phyloP scores from a whole-genome alignment of 176 grass and related monocot species.

The Echinochloa phyllopogon region DNA sequence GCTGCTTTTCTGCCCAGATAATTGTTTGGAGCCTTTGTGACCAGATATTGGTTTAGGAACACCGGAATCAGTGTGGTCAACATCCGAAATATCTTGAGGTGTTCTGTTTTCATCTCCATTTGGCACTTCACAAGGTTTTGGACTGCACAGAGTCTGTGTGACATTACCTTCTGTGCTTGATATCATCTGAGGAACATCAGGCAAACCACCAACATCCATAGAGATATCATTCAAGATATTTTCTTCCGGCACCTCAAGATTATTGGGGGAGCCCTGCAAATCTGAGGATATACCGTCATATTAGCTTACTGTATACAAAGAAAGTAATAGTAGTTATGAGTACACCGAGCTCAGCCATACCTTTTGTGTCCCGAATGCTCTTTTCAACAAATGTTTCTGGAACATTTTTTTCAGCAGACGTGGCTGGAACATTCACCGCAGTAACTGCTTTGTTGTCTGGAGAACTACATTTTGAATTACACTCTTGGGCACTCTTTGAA shows the following conservation, averaged over 20 bases:
- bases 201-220: slow-evolving; percentile 10
- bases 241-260: slow-evolving; percentile 2
- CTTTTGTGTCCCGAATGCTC: slow-evolving; percentile 32
- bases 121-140: slow-evolving; percentile 38
- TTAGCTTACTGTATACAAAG: slow-evolving; percentile 12
- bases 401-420: background rate
- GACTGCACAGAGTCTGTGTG: background rate
- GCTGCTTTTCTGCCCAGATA: slow-evolving; percentile 22
- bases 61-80: slow-evolving; percentile 34
- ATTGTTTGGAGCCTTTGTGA: slow-evolving; percentile 33
- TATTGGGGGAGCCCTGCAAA: slow-evolving; percentile 12
- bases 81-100: slow-evolving; percentile 31
- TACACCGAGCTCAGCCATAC: slow-evolving; percentile 39
- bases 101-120: slow-evolving; percentile 35
- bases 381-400: background rate
- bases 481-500: slow-evolving; percentile 41
- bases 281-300: slow-evolving; percentile 33
- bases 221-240: slow-evolving; percentile 36
- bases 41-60: slow-evolving; percentile 30
- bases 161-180: slow-evolving; percentile 26
- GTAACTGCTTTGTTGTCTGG: slow-evolving; percentile 25
- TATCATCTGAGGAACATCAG: slow-evolving; percentile 34
- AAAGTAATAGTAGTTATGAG: slow-evolving; percentile 11
- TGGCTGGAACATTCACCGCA: slow-evolving; percentile 15
- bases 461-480: slow-evolving; percentile 46